Percentiles rank a stretch among this genome's conserved stretches.
Evolutionary conservation across 208 protist species (phyloP).

Genomic region (Trypanosoma brucei): DNA sequence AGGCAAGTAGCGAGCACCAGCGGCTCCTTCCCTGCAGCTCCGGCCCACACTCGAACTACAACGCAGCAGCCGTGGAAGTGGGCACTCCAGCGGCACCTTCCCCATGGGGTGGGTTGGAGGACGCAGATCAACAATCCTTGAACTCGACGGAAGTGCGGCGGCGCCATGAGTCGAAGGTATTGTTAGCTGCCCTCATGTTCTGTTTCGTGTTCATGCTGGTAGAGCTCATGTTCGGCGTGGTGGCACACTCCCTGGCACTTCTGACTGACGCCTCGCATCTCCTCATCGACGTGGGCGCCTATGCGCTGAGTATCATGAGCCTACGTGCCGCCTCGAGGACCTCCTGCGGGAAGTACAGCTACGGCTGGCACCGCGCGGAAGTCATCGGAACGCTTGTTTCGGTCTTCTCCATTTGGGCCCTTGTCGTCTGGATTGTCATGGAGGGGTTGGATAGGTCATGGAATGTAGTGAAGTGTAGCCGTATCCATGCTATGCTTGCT

Average conservation of each 20-base stretch:
- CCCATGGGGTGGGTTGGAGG: neutral
- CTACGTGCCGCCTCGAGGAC: slow-evolving; percentile 56
- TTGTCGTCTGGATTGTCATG: slow-evolving; percentile 77
- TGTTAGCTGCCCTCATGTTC: slow-evolving; percentile 53
- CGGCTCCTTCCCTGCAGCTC: no score
- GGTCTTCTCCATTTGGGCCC: slow-evolving; percentile 87
- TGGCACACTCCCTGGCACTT: slow-evolving; percentile 83
- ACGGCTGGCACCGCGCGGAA: slow-evolving; percentile 89
- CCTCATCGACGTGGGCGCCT: slow-evolving; percentile 85
- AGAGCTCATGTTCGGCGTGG: slow-evolving; percentile 70
- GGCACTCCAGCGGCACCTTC: neutral
- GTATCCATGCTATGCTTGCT: slow-evolving; percentile 25
- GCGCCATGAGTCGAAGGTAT: slow-evolving; percentile 57
- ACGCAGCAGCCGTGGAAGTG: neutral
- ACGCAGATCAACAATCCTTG: neutral
- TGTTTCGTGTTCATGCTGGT: slow-evolving; percentile 87
- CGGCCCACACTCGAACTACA: no score
- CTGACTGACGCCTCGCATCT: slow-evolving; percentile 90
- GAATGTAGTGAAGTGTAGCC: slow-evolving; percentile 58
- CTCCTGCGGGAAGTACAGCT: slow-evolving; percentile 74
- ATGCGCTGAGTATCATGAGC: slow-evolving; percentile 78
- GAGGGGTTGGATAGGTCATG: slow-evolving; percentile 67
- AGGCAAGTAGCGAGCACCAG: no score
- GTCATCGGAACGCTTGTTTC: slow-evolving; percentile 88
- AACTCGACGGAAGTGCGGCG: slow-evolving; percentile 36